Evolutionary conservation across 2,329 filamentous ascomycete genomes (phyloP), one percentile per base, ranked within the genome.

Genomic region (Colletotrichum viniferum): DNA sequence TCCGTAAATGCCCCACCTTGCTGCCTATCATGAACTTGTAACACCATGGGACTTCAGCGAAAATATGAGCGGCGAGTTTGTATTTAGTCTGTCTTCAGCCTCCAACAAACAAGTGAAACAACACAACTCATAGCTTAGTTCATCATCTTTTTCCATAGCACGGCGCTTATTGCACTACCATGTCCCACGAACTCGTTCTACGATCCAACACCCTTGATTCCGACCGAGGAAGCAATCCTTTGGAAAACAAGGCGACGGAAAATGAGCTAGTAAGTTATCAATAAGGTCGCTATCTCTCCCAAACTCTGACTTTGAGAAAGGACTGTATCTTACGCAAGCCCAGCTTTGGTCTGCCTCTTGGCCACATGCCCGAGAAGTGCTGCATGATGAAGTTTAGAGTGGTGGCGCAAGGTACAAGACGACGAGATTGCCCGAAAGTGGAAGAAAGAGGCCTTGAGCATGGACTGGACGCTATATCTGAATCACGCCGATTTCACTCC

Each of bases 371-470:
- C n/a, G n/a, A 52, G n/a, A n/a, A n/a, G 48, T 77, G 74, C 7
- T 77, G 74, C 2, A 82, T 82, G 81, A 77, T 82, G 77, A 76
- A 75, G 28, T 38, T 81, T 18, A 82, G 48, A 81, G 10, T 82
- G 79, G 78, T 74, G 80, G 4, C 4, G 69, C 9, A 81, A 82
- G 30, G 76, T 82, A 1, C 77, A 77, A 1, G 71, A 82, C 48
- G 66, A 78, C 3, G 68, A 56, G 3, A 79, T 80, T 14, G 58
- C 63, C 24, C 48, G 63, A 14, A 79, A 77, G 55, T 80, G 79
- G 79, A 62, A 34, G 9, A 18, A 52, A 18, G 79, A 80, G 38
- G 68, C 77, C n/a, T 69, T 78, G 24, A 18, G 38, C 13, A 28
- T 56, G 38, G 28, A 67, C 61, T 52, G 61, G 61, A 34, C 48